Evolutionary conservation across 2,329 filamentous ascomycete species (phyloP).

Genomic region (Penicillium aurantiogriseum): DNA sequence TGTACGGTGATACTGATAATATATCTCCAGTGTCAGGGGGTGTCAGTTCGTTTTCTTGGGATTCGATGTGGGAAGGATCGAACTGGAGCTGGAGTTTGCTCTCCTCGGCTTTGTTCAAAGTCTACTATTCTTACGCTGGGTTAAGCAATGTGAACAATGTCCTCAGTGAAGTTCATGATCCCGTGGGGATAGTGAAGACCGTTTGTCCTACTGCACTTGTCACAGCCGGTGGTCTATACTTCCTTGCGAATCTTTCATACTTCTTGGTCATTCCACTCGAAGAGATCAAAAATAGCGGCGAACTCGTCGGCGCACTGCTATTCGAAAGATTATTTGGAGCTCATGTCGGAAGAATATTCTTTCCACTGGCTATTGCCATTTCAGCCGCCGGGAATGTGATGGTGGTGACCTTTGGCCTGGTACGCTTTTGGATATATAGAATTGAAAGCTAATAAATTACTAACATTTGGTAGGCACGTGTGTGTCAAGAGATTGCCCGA

Average conservation of each 20-base stretch:
- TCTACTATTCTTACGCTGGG: conserved; percentile 68
- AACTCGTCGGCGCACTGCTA: conserved; percentile 66
- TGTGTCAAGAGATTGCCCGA: conserved; percentile 71
- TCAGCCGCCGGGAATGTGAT: conserved; percentile 71
- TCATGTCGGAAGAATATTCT: conserved; percentile 55
- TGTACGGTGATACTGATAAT: conserved; percentile 17
- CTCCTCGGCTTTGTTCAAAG: conserved; percentile 62
- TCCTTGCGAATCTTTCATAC: conserved; percentile 64
- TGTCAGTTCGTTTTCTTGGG: conserved; percentile 42
- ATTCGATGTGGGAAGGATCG: conserved; percentile 61
- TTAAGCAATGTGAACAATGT: conserved; percentile 68
- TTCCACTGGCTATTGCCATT: conserved; percentile 65
- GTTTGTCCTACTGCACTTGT: conserved; percentile 60
- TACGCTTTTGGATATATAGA: conserved; percentile 37
- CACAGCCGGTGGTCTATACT: conserved; percentile 63
- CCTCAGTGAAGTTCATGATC: conserved; percentile 68
- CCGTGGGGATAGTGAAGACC: conserved; percentile 62
- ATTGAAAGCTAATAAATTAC: background rate
- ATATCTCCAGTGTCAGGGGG: background rate
- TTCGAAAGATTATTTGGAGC: conserved; percentile 64
- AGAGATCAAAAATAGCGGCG: conserved; percentile 64
- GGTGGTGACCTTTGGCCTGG: conserved; percentile 67
- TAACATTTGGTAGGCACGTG: conserved; percentile 53
- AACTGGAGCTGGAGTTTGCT: conserved; percentile 68
- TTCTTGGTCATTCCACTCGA: conserved; percentile 66